Base-by-base conservation (phyloP, 768 basidiomycete species). In the Suillus weaverae region DNA sequence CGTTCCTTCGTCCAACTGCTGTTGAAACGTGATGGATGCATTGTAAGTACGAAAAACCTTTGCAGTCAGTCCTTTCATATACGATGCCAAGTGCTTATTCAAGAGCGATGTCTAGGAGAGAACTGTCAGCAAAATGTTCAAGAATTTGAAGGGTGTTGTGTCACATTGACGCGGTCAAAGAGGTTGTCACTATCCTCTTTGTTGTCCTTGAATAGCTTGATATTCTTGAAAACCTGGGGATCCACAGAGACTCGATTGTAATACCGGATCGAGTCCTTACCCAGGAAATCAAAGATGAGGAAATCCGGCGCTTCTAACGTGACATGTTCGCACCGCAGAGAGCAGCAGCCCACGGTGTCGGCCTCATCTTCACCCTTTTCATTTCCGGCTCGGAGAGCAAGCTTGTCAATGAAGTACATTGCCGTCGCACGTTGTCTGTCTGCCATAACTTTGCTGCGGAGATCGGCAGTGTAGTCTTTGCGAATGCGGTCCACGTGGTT, bases 41-140 rank as follows among this genome's bases (percentile, higher is more conserved):
- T 99, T 99, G 81, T 92, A 99, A 60, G 97, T 99, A 94, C 97
- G 97, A 84, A 99, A 99, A 33, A 99, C 97, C 76, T 99, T 99
- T 64, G 97, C 97, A 0, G 97, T 97, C 33, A 99, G 84, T 20
- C 97, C 97, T 67, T 95, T 93, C 97, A 99, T 99, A 76, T 97
- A 95, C 35, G 85, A 86, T 53, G 86, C 87, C 65, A 99, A 83
- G 76, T 99, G 95, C 74, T 95, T 96, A 81, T 99, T 99, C 65
- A 99, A 79, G 9, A 83, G 81, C 8, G 85, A 80, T 3, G 97
- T 94, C 94, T 97, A 76, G 60, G 22, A 10, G 50, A 44, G 43
- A 33, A 55, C 8, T 20, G 26, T 18, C 22, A 61, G 46, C 35
- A 11, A 3, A 48, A 60, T 22, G 9, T 41, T 20, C 32, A 62